Conservation (phyloP, 805 yeast species). For the Kazachstania bromeliacearum region DNA sequence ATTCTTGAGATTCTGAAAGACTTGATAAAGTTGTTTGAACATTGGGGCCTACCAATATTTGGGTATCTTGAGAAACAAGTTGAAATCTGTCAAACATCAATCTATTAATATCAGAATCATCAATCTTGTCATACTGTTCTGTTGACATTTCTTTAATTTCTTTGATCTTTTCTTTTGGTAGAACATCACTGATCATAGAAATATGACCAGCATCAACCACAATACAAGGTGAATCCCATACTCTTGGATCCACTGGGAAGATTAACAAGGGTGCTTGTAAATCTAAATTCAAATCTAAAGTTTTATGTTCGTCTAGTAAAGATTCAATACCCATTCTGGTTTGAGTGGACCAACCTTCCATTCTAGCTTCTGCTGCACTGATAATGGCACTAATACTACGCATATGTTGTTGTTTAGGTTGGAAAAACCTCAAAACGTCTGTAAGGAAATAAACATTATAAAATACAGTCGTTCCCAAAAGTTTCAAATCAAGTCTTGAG, state of each 20-base stretch:
- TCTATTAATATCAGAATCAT: constrained; percentile 42
- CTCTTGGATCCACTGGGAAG: constrained; percentile 70
- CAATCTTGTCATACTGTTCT: constrained; percentile 60
- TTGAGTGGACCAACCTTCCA: constrained; percentile 82
- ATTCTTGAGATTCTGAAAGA: constrained; percentile 38
- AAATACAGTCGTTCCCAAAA: constrained; percentile 80
- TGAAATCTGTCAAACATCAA: constrained; percentile 87
- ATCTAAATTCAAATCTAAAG: constrained; percentile 75
- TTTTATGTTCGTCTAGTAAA: constrained; percentile 89
- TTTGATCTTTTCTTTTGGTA: constrained; percentile 55
- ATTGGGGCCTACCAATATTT: constrained; percentile 75
- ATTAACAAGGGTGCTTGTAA: constrained; percentile 89
- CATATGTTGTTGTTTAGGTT: constrained; percentile 74
- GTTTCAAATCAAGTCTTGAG: constrained; percentile 58
- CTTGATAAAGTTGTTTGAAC: constrained; percentile 71
- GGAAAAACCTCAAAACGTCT: constrained; percentile 64
- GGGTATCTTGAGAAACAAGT: constrained; percentile 72
- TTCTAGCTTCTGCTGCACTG: constrained; percentile 91
- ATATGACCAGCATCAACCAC: constrained; percentile 95
- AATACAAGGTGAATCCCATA: constrained; percentile 79
- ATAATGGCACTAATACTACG: constrained; percentile 86
- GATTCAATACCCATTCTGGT: constrained; percentile 89
- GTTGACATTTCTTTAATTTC: constrained; percentile 54
- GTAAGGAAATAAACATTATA: constrained; percentile 82
- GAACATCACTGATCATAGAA: constrained; percentile 71